Conservation (phyloP, 1,139 yeast genomes). For the Yamadazyma atmosphaerica region DNA sequence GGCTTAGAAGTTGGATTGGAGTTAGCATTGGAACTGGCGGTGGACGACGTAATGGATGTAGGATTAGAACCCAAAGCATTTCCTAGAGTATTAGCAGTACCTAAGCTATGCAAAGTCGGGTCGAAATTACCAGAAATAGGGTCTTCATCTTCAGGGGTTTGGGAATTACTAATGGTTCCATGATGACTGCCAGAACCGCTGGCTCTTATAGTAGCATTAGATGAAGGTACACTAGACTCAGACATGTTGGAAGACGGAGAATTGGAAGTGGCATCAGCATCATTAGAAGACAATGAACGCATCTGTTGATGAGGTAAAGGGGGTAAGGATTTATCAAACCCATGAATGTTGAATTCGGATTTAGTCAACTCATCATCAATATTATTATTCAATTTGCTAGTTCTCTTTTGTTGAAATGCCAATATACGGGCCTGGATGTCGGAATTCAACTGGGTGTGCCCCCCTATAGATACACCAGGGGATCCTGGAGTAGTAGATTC, state of each 20-base stretch:
- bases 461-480: slow-evolving; percentile 4
- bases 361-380: slow-evolving; percentile 9
- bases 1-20: slow-evolving; percentile 3
- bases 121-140: slow-evolving; percentile 1
- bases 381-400: slow-evolving; percentile 21
- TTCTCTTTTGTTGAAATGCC: slow-evolving; percentile 72
- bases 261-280: slow-evolving; percentile 10
- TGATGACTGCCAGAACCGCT: not conserved
- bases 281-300: slow-evolving; percentile 17
- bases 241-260: not conserved
- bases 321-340: slow-evolving; percentile 11
- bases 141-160: slow-evolving; percentile 1
- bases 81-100: not conserved
- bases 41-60: not conserved
- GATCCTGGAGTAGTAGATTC: slow-evolving; percentile 7
- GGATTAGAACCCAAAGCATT: slow-evolving; percentile 13
- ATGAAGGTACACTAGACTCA: not conserved
- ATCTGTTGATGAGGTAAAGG: slow-evolving; percentile 17
- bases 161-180: not conserved
- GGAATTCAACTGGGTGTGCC: slow-evolving; percentile 46
- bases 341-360: slow-evolving; percentile 6
- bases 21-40: not conserved
- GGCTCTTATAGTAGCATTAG: not conserved
- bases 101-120: not conserved
- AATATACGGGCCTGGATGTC: slow-evolving; percentile 73